Base-by-base conservation (phyloP, 805 yeast species). In the Candida caryicola region DNA sequence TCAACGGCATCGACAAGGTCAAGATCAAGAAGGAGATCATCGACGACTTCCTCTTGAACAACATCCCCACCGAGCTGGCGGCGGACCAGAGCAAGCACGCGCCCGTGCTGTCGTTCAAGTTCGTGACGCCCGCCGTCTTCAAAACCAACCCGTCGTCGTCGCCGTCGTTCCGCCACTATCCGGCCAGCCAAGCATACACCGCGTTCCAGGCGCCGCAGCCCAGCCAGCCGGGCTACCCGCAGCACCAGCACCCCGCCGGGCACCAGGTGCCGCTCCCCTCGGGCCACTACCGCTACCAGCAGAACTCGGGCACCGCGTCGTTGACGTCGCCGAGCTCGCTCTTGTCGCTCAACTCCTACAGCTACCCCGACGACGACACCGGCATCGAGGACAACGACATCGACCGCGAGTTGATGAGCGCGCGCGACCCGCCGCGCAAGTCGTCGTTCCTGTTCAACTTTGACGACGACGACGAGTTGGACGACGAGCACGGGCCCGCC, bases 1-100 rank as follows among this genome's bases (percentile, higher is more conserved):
- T 21, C 10, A 19, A 43, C 23, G 38, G 23, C 4, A 27, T 49
- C 25, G 58, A 54, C 33, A 53, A 43, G 36, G 31, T 44, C 23
- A 39, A 58, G 36, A 57, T 66, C 47, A 66, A 64, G 40, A 69
- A 66, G 43, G 71, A 65, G 43, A 65, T 64, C 40, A 62, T 65
- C 37, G 64, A 63, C 39, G 71, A 66, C 43, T 66, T 66, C 39
- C 42, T 54, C 36, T 50, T 66, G 45, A 66, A 66, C 49, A 65
- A 65, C 40, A 62, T 65, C 27, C 67, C 65, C 31, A 56, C 57
- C 10, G 23, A 39, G 13, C 13, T 29, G 9, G 21, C 34, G 16
- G 17, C 23, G 29, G 17, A 23, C 28, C 25, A 29, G 33, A 13
- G 3, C 33, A 30, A 9, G 27, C 16, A 14, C 15, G 32, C n/a